Evolutionary conservation across 441 rosid genomes (phyloP), one percentile per base, ranked within the genome.

Genomic region (Lepidium campestre): DNA sequence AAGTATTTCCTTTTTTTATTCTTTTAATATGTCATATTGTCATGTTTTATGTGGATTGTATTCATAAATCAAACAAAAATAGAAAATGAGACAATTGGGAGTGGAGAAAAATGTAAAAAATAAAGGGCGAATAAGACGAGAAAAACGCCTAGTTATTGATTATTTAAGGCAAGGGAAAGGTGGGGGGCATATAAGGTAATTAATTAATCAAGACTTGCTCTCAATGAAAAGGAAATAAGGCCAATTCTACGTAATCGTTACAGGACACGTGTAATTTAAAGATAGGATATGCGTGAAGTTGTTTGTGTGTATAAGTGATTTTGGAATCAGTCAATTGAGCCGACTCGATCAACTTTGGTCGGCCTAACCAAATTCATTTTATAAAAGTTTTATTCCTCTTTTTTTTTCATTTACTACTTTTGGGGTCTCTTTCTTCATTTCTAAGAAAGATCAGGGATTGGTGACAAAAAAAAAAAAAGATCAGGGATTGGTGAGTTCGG

Each of bases 321-420:
- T 57, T 8, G 20, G 66, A 65, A 12, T 41, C 31, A 40, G 71
- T 72, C 76, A 65, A 58, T 58, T 3, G 48, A 49, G 37, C 67
- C 62, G 56, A 65, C 23, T 58, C 61, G 42, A 65, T 65, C 67
- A 72, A 72, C 71, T 72, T 72, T 58, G 56, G 71, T 57, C 62
- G 67, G 67, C 76, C 41, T 11, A 41, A 57, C 14, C 19, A 11
- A 14, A 29, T 29, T 19, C 8, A 20, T 23, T 12, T 36, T 17
- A 0, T n/a, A 29, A 17, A 67, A 23, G 10, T 56, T 12, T 23
- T 19, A 15, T 17, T 7, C 47, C 18, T 15, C 8, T 37, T 29
- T n/a, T 47, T 37, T 47, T 35, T 36, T 48, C 39, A 25, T 13
- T 57, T 27, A 3, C 7, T 45, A 45, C 20, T 36, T 35, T 11